These are phyloP conservation scores for Phylloporus sp. DNA, from an alignment of 768 basidiomycete species.

Conservation along the genomic window DNA sequence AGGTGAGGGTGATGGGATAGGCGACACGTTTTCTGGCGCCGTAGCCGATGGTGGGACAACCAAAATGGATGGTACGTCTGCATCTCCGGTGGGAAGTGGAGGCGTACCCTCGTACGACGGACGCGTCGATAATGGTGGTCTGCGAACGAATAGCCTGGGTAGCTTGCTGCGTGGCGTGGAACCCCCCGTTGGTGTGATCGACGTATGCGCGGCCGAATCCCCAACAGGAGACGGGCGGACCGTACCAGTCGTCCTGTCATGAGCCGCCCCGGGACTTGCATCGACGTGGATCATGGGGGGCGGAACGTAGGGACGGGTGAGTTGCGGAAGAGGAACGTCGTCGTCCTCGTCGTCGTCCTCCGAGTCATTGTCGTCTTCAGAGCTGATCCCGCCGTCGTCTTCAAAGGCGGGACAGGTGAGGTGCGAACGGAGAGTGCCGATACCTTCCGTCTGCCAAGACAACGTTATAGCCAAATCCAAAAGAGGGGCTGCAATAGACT, in stretches of 20 bases:
- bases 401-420: slow-evolving; percentile 50
- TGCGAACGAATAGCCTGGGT: slow-evolving; percentile 34
- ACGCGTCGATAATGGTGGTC: slow-evolving; percentile 28
- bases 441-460: slow-evolving; percentile 64
- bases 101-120: slow-evolving; percentile 27
- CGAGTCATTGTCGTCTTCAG: slow-evolving; percentile 36
- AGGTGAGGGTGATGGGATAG: slow-evolving; percentile 20
- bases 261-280: slow-evolving; percentile 7
- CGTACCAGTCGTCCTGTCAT: slow-evolving; percentile 19
- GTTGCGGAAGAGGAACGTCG: slow-evolving; percentile 27
- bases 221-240: slow-evolving; percentile 19
- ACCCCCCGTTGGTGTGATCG: slow-evolving; percentile 25
- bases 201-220: slow-evolving; percentile 21
- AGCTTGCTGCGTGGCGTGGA: slow-evolving; percentile 24
- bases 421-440: slow-evolving; percentile 74
- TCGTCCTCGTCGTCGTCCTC: slow-evolving; percentile 20
- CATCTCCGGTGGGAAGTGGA: background rate
- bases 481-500: slow-evolving; percentile 24
- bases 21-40: slow-evolving; percentile 6
- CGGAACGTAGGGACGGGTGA: slow-evolving; percentile 22
- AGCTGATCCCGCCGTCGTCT: slow-evolving; percentile 76
- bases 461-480: background rate
- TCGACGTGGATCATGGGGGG: slow-evolving; percentile 20
- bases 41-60: slow-evolving; percentile 12
- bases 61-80: slow-evolving; percentile 7